phyloP scores from a whole-genome alignment of 257 asterid species.

The Henckelia pumila region DNA sequence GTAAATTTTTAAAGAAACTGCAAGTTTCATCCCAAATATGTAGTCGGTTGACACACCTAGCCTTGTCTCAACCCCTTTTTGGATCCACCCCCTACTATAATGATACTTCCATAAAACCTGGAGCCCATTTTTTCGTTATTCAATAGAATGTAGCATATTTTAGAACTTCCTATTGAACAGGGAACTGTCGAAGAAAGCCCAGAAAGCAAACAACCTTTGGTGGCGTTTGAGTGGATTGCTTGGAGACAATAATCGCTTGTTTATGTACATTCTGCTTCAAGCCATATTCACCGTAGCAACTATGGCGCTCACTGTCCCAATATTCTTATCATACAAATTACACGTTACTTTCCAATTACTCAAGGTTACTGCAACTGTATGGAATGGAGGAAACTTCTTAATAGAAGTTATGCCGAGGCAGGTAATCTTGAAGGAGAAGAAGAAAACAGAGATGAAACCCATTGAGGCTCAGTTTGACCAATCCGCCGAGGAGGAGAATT shows the following conservation, averaged over 20 bases:
- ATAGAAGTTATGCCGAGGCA: slow-evolving; percentile 97
- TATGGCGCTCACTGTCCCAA: slow-evolving; percentile 80
- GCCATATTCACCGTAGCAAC: slow-evolving; percentile 88
- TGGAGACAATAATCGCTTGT: slow-evolving; percentile 87
- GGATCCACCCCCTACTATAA: neutral
- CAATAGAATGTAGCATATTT: neutral
- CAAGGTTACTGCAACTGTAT: slow-evolving; percentile 78
- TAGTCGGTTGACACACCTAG: no score
- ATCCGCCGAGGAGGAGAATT: slow-evolving; percentile 18
- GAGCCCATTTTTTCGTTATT: neutral
- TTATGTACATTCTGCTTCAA: slow-evolving; percentile 87
- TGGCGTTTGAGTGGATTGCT: slow-evolving; percentile 95
- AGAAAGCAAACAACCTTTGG: slow-evolving; percentile 86
- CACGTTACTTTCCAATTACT: slow-evolving; percentile 73
- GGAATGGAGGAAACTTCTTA: slow-evolving; percentile 95
- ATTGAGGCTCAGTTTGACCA: slow-evolving; percentile 30
- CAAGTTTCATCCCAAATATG: neutral
- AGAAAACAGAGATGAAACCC: slow-evolving; percentile 58
- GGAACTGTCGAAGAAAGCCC: slow-evolving; percentile 92
- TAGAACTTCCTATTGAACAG: slow-evolving; percentile 29
- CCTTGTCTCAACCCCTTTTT: no score
- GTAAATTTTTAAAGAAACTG: neutral
- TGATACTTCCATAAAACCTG: neutral
- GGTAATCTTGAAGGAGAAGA: slow-evolving; percentile 74
- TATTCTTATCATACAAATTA: slow-evolving; percentile 74